phyloP scores from a whole-genome alignment of 108 stramenopile species.

The Fragilariopsis cylindrus region DNA sequence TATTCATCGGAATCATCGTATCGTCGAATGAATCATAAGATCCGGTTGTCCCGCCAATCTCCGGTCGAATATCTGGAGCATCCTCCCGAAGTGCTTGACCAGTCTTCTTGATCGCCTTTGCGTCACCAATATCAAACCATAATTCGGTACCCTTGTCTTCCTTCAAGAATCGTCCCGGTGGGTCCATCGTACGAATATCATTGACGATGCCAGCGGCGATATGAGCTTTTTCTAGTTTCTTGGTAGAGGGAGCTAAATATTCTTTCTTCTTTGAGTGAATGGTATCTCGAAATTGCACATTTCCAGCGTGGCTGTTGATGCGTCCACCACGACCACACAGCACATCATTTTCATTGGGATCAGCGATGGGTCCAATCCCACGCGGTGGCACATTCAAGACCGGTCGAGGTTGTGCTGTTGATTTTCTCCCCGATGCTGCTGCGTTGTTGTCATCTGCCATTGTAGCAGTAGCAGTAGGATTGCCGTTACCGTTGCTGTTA shows the following conservation, averaged over 20 bases:
- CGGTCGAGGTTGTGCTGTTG: slow-evolving; percentile 60
- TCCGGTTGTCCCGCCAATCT: slow-evolving; percentile 28
- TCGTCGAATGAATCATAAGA: slow-evolving; percentile 17
- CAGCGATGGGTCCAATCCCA: slow-evolving; percentile 53
- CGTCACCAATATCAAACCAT: slow-evolving; percentile 89
- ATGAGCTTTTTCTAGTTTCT: slow-evolving; percentile 83
- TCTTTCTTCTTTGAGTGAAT: slow-evolving; percentile 61
- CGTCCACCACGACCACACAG: slow-evolving; percentile 73
- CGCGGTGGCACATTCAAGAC: slow-evolving; percentile 38
- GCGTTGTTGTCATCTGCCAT: background rate
- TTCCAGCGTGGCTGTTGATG: slow-evolving; percentile 87
- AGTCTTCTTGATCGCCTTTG: slow-evolving; percentile 82
- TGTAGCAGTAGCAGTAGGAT: background rate
- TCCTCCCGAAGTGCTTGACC: slow-evolving; percentile 86
- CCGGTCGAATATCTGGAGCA: slow-evolving; percentile 74
- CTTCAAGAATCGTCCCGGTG: slow-evolving; percentile 82
- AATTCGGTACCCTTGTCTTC: slow-evolving; percentile 62
- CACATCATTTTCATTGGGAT: slow-evolving; percentile 62
- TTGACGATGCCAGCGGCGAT: slow-evolving; percentile 74
- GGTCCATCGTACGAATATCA: slow-evolving; percentile 63
- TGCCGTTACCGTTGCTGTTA: background rate
- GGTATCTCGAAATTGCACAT: slow-evolving; percentile 78
- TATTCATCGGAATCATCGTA: background rate
- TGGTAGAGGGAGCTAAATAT: slow-evolving; percentile 73
- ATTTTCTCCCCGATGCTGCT: slow-evolving; percentile 32